Evolutionary conservation across 2,329 filamentous ascomycete species (phyloP), one percentile per base, ranked within the genome.

Genomic region (Didymellaceae sp.): DNA sequence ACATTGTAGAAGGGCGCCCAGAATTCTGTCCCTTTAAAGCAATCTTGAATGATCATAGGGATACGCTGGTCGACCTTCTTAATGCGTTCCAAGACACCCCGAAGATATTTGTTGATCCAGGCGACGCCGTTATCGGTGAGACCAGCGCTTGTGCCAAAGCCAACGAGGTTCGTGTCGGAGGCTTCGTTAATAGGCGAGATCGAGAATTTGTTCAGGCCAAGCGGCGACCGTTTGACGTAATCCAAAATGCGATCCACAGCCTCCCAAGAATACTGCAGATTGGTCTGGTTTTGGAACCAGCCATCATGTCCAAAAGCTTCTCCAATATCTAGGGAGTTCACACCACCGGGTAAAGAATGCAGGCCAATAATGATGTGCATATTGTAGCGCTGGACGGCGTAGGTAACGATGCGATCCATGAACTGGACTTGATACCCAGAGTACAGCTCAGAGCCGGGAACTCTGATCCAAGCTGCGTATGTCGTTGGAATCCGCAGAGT

Each of bases 101-200:
- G 10, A 9, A 72, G 58, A 58, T 74, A 74, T 9, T 56, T 63
- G 39, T 57, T 49, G 5, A 71, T 54, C 65, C 66, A 74, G 28
- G 57, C 58, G 5, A 62, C 57, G 18, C 62, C 68, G 16, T 55
- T 54, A 9, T 58, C 54, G 2, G 67, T 61, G 2, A 74, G 58
- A 17, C 60, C 66, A 4, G 61, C 62, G 2, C 63, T 39, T 2
- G 63, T 64, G 22, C 59, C 70, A 32, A 74, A 72, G 30, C 45
- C 57, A 10, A 55, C 44, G 16, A 73, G 53, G 45, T 68, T 45
- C 3, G 26, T 71, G 58, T 74, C 72, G 11, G 58, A 60, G 3
- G 71, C 57, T 38, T 75, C 72, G 57, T 75, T 75, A 52, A 74
- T 64, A 3, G 71, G 67, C 2, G 59, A 61, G 32, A 75, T 55